Base-by-base conservation (phyloP, 23 red algal genomes). In the Gracilaria caudata region DNA sequence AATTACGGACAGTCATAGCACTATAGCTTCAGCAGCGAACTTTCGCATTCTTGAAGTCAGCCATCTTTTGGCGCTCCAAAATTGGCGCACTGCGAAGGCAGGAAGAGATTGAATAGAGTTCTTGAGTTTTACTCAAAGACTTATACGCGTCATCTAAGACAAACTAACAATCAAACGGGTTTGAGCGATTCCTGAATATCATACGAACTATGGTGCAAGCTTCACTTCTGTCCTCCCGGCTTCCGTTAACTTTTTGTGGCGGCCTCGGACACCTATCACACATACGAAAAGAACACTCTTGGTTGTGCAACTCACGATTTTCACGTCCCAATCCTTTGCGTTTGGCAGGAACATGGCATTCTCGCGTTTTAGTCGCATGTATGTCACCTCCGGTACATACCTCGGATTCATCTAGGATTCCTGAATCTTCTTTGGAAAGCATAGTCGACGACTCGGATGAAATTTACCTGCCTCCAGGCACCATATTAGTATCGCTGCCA, bases 401-500 rank as follows among this genome's bases (percentile, higher is more conserved):
- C 3, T 75, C 70, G 9, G 70, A 75, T 33, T 47, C 70, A 29
- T 12, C 37, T 3, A 25, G 8, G n/a, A 49, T 24, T 29, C 70
- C 37, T 6, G 70, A 75, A 36, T 25, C 40, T 45, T 47, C 43
- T 26, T 0, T 29, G 39, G 70, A 46, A 24, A 43, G n/a, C n/a
- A 25, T 25, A 45, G 43, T 46, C 21, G 70, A 75, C 29, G 38
- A 29, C 3, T 36, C 61, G 29, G 43, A 46, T 47, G 39, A 75
- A 14, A 29, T 75, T 9, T 24, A 29, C 25, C 39, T 75, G 0
- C 70, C 70, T 29, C 70, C 70, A 1, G 25, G 37, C 19, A 80
- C 77, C 19, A 32, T 61, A 36, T 21, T 60, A 61, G 85, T 89
- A 49, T 79, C 85, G 2, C 44, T 89, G 9, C 57, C 71, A 12